Evolutionary conservation across 2,329 filamentous ascomycete genomes (phyloP).

Genomic region (Hyphodiscus sp.): DNA sequence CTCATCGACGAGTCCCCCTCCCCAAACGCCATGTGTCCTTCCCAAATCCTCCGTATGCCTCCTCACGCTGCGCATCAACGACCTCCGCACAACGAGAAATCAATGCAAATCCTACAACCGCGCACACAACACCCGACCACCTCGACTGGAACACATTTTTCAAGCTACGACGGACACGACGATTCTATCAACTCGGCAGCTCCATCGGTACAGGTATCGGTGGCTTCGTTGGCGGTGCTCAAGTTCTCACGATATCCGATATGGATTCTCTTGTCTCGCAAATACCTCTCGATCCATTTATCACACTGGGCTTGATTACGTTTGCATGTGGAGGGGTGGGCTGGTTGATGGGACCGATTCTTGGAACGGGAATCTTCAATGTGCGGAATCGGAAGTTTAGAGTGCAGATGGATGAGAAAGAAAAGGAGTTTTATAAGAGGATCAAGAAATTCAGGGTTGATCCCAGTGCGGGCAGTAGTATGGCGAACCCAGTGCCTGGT

Average conservation of each 20-base stretch:
- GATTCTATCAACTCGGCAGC: slow-evolving; percentile 75
- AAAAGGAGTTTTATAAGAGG: slow-evolving; percentile 85
- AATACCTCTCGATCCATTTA: slow-evolving; percentile 80
- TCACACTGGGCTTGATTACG: slow-evolving; percentile 76
- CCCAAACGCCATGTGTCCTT: slow-evolving; percentile 26
- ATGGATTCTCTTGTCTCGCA: slow-evolving; percentile 65
- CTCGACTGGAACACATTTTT: slow-evolving; percentile 91
- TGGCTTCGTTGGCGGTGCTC: slow-evolving; percentile 55
- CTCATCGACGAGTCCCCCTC: slow-evolving; percentile 20
- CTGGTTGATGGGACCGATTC: slow-evolving; percentile 79
- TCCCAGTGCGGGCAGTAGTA: slow-evolving; percentile 77
- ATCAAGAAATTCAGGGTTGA: slow-evolving; percentile 92
- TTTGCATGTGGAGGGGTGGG: slow-evolving; percentile 72
- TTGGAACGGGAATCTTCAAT: slow-evolving; percentile 78
- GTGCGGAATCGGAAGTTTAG: slow-evolving; percentile 64
- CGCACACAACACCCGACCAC: slow-evolving; percentile 5
- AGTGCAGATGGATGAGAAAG: slow-evolving; percentile 75
- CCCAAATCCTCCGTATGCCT: slow-evolving; percentile 7
- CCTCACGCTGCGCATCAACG: slow-evolving; percentile 16
- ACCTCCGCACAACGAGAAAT: slow-evolving; percentile 9
- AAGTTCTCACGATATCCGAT: slow-evolving; percentile 63
- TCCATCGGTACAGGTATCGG: slow-evolving; percentile 59
- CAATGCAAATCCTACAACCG: slow-evolving; percentile 5
- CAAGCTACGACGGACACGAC: slow-evolving; percentile 76
- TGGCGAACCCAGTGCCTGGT: slow-evolving; percentile 68